Base-by-base conservation (phyloP, 306 rosid genomes). In the Trifolium repens region DNA sequence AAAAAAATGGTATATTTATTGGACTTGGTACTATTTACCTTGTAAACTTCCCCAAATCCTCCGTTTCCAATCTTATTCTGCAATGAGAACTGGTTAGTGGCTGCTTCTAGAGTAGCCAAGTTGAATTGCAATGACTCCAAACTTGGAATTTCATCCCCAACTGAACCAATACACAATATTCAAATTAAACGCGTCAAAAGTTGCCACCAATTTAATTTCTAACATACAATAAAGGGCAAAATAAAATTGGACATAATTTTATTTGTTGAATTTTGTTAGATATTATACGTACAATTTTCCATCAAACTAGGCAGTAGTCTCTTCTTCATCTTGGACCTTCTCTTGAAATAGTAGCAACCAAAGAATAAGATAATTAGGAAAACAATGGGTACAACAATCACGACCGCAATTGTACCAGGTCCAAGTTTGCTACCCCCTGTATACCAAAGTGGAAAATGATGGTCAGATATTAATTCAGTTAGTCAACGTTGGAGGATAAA, bases 61-160 rank as follows among this genome's bases (percentile, higher is more conserved):
- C 69, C 69, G 7, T 13, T 39, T 63, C 69, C 69, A 8, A 63
- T 63, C 26, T 63, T 63, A 19, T 63, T 63, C 1, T n/a, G 15
- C 1, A 16, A 4, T 63, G 69, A 63, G 39, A 63, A 63, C 4
- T n/a, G 12, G 8, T 1, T 63, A 8, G 69, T 63, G 2, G 69
- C 69, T 1, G 13, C 30, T 37, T 63, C 27, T 7, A 63, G 10
- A 8, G 69, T 63, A 16, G 14, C 47, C 47, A 63, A 63, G n/a
- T 37, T 63, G 69, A 63, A 35, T 37, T 63, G 69, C 27, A 63
- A 63, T 8, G 69, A 63, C 27, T n/a, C 68, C 46, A 62, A 32
- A 1, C 1, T 62, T 11, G 43, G 19, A 15, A 35, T 15, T 62
- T 62, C 44, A 35, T 63, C 69, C 26, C 27, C 69, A 63, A 35